Conservation (phyloP, 129 eudicot species). For the Artemisia annua region DNA sequence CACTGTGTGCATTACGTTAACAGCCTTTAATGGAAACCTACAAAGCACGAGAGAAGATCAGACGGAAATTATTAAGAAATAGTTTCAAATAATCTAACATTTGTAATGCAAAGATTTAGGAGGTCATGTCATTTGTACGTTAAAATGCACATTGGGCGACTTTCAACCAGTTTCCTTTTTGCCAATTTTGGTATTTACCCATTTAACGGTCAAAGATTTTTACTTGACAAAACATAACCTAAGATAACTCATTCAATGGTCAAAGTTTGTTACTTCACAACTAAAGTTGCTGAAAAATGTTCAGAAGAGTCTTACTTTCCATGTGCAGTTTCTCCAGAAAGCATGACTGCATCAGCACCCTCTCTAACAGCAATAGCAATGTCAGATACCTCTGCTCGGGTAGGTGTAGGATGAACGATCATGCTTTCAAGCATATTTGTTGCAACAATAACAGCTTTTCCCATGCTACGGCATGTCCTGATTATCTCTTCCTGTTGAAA, state of each 20-base stretch:
- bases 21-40: slow-evolving; percentile 97
- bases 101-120: no score
- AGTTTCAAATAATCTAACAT: not conserved
- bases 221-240: no score
- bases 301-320: slow-evolving; percentile 70
- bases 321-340: slow-evolving; percentile 99
- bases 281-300: slow-evolving; percentile 1
- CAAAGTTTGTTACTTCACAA: not conserved
- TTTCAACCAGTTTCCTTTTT: no score
- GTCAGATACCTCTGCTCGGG: slow-evolving; percentile 97
- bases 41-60: slow-evolving; percentile 30
- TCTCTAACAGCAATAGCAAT: slow-evolving; percentile 97
- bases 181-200: no score
- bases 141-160: no score
- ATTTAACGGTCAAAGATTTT: no score
- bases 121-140: no score
- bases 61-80: not conserved
- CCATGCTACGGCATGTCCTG: slow-evolving; percentile 90
- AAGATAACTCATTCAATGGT: no score
- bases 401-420: slow-evolving; percentile 98
- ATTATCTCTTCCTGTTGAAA: slow-evolving; percentile 81
- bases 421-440: slow-evolving; percentile 98
- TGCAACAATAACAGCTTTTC: slow-evolving; percentile 94
- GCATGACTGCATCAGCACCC: slow-evolving; percentile 99
- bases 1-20: slow-evolving; percentile 95